A percentile compares a stretch with the other conserved stretches of the same genome.
Evolutionary conservation across 1,284 basidiomycete genomes (phyloP).

Genomic region (Trametes versicolor): DNA sequence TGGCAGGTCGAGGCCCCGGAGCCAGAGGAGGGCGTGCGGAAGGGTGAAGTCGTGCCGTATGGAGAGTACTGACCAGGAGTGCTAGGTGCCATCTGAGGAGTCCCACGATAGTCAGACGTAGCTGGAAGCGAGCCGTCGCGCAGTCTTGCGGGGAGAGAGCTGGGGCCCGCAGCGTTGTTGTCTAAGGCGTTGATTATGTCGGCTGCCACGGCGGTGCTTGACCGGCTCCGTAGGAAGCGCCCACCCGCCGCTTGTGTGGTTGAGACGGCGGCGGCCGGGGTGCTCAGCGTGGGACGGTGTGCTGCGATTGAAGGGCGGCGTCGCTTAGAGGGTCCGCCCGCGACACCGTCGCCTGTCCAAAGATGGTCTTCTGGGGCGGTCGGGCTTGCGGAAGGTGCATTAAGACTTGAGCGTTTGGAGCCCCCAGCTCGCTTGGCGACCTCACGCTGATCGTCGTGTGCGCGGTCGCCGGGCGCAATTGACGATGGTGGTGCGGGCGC

Average conservation of each 20-base stretch:
- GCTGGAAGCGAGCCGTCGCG: conserved; percentile 10
- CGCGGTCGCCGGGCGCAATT: background rate
- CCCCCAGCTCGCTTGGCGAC: background rate
- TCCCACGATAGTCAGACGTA: conserved; percentile 13
- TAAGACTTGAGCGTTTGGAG: conserved; percentile 15
- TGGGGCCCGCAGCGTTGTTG: conserved; percentile 8
- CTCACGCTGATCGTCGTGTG: conserved; percentile 1
- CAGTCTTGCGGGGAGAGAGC: conserved; percentile 14
- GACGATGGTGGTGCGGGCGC: background rate
- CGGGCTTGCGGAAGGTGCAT: conserved; percentile 11
- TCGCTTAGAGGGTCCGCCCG: conserved; percentile 4
- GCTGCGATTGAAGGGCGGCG: conserved; percentile 16
- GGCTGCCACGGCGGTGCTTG: conserved; percentile 15
- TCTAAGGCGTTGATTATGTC: conserved; percentile 10
- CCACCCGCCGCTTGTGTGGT: conserved; percentile 24
- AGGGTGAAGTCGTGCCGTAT: conserved; percentile 4
- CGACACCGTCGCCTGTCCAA: conserved; percentile 1
- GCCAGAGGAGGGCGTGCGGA: conserved; percentile 16
- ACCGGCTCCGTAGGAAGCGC: conserved; percentile 20
- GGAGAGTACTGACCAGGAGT: conserved; percentile 20
- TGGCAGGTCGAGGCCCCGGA: conserved; percentile 8
- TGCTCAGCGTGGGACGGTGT: conserved; percentile 19
- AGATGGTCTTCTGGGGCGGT: conserved; percentile 8
- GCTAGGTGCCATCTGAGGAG: conserved; percentile 14
- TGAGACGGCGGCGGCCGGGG: conserved; percentile 2